Base-by-base conservation (phyloP, 129 eudicot species). In the Apium graveolens region DNA sequence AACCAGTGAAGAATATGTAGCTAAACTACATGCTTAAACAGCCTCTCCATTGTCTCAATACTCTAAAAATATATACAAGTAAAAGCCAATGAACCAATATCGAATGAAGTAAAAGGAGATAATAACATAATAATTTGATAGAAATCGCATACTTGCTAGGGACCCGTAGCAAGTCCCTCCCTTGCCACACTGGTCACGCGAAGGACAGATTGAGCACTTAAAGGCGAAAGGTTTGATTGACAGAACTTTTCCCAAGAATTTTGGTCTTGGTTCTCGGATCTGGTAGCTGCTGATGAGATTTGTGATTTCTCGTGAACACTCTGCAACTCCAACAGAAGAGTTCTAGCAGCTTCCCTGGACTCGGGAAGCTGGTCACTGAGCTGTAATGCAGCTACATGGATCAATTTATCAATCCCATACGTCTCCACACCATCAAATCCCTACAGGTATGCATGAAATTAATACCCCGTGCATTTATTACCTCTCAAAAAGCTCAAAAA, bases 281-380 rank as follows among this genome's bases (percentile, higher is more conserved):
- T 77, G 16, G 76, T 79, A 70, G 82, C 77, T 69, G 86, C 77
- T 27, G 76, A 77, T 18, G 82, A 76, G 78, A 76, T 43, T 2
- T 81, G 90, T 16, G 87, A 80, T 81, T 88, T 92, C 44, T 83
- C 85, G 27, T 92, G 86, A 13, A 86, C 79, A 2, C 81, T 79
- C 68, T 86, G 90, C 74, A 92, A 83, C 79, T 92, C 90, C 81
- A 85, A 78, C 35, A 92, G 76, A 29, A 92, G 96, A 29, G 86
- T 73, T 45, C 97, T 96, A 79, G 97, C 96, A 79, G 93, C 91
- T 55, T 92, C 97, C 45, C 97, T 90, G 11, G 97, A 92, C 80
- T 90, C 97, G 1, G 97, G 97, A 76, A 92, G 93, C 88, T 88
- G 88, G 86, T 92, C 97, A 42, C 92, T 92, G 34, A 92, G 88